Percentiles rank a stretch among this genome's conserved stretches.
These are phyloP conservation scores for Trichoderma koningii DNA, from an alignment of 2,329 filamentous ascomycete genomes.

Conservation along the genomic window DNA sequence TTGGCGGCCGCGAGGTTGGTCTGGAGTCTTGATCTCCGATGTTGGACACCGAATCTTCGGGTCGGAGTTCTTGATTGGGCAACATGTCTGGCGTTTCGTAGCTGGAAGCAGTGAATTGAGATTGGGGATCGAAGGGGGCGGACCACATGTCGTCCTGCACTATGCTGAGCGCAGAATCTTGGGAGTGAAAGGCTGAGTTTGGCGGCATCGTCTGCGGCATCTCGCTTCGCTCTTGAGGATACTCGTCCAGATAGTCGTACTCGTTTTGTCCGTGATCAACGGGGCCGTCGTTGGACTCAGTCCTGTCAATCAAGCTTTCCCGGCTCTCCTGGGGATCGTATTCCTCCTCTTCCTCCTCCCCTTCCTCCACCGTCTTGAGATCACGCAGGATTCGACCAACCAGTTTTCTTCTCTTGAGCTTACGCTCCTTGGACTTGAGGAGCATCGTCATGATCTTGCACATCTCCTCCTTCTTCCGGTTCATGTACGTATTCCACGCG, in stretches of 20 bases:
- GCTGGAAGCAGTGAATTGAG: slow-evolving; percentile 7
- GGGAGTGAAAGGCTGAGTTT: not conserved
- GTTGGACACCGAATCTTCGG: slow-evolving; percentile 10
- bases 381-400: slow-evolving; percentile 13
- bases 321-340: not conserved
- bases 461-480: slow-evolving; percentile 28
- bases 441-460: slow-evolving; percentile 18
- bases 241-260: slow-evolving; percentile 2
- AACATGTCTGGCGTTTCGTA: not conserved
- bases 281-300: not conserved
- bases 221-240: not conserved
- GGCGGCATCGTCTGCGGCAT: not conserved
- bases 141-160: slow-evolving; percentile 15
- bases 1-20: not conserved
- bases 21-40: slow-evolving; percentile 1
- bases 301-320: not conserved
- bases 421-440: slow-evolving; percentile 19
- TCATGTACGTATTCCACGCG: slow-evolving; percentile 27
- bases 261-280: not conserved
- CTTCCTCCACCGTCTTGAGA: slow-evolving; percentile 5
- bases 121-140: not conserved
- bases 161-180: not conserved
- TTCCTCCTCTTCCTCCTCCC: not conserved
- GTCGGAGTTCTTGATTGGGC: slow-evolving; percentile 10
- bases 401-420: slow-evolving; percentile 13